These are phyloP conservation scores for Sherardia arvensis DNA, from an alignment of 257 asterid genomes.

Conservation along the genomic window DNA sequence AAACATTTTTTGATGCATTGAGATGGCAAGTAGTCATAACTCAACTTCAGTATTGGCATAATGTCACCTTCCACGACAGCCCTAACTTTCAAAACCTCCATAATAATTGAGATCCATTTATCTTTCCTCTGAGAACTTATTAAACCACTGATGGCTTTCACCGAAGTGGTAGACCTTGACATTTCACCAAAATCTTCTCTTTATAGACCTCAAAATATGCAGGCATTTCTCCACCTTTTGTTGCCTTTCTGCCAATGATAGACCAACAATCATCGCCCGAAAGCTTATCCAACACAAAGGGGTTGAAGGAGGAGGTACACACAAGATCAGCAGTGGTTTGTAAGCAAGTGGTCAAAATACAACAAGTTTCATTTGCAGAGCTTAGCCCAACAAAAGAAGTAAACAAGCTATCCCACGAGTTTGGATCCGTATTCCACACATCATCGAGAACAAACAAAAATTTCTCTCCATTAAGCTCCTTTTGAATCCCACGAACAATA, in stretches of 20 bases:
- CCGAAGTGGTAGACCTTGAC: neutral
- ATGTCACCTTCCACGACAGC: neutral
- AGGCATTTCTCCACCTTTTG: neutral
- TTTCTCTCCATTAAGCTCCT: neutral
- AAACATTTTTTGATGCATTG: neutral
- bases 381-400: neutral
- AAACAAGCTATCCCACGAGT: neutral
- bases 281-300: neutral
- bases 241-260: neutral
- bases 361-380: neutral
- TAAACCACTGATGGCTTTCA: neutral
- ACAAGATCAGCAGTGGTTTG: neutral
- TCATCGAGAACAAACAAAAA: slow-evolving; percentile 1
- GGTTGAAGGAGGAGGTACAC: neutral
- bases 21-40: neutral
- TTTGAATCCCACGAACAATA: neutral
- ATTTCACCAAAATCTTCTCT: too few relatives aligned
- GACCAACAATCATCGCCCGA: slow-evolving; percentile 5
- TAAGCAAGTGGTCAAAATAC: slow-evolving; percentile 3
- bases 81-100: neutral
- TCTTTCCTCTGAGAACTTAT: neutral
- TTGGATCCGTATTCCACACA: neutral
- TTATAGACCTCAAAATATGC: slow-evolving; percentile 1
- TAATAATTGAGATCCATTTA: neutral
- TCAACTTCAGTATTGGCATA: neutral